phyloP scores from a whole-genome alignment of 2,329 filamentous ascomycete genomes.

The Monosporascus sp. region DNA sequence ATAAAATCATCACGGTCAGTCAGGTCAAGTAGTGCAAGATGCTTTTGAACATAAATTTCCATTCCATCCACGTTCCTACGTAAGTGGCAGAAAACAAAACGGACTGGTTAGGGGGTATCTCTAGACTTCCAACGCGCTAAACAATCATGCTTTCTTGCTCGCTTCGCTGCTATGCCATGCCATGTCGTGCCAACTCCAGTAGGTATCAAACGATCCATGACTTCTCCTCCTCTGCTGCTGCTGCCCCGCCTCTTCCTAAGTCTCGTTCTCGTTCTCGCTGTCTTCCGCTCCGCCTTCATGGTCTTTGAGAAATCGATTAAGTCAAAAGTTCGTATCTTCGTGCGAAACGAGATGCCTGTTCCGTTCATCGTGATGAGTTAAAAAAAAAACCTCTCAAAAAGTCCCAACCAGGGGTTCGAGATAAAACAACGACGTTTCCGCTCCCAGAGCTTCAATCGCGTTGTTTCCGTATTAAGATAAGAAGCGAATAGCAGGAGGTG shows the following conservation, averaged over 20 bases:
- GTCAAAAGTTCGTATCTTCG: too few species aligned
- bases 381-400: neutral
- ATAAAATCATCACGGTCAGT: too few species aligned
- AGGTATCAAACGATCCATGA: conserved; percentile 1
- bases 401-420: too few species aligned
- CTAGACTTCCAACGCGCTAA: conserved; percentile 5
- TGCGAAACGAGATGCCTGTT: too few species aligned
- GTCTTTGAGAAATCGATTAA: too few species aligned
- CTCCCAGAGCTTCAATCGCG: neutral
- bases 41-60: conserved; percentile 8
- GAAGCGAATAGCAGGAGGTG: neutral
- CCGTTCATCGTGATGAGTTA: neutral
- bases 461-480: neutral
- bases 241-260: conserved; percentile 6
- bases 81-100: conserved; percentile 4
- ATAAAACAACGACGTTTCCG: neutral
- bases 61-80: neutral
- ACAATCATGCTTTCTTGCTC: conserved; percentile 5
- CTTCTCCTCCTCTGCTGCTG: conserved; percentile 1
- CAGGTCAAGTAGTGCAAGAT: neutral
- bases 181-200: conserved; percentile 2
- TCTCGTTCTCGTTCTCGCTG: conserved; percentile 1
- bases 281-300: neutral
- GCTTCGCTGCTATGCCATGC: conserved; percentile 6
- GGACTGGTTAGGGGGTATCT: conserved; percentile 11